Evolutionary conservation across 2,329 filamentous ascomycete genomes (phyloP).

Genomic region (Fusarium vanettenii): DNA sequence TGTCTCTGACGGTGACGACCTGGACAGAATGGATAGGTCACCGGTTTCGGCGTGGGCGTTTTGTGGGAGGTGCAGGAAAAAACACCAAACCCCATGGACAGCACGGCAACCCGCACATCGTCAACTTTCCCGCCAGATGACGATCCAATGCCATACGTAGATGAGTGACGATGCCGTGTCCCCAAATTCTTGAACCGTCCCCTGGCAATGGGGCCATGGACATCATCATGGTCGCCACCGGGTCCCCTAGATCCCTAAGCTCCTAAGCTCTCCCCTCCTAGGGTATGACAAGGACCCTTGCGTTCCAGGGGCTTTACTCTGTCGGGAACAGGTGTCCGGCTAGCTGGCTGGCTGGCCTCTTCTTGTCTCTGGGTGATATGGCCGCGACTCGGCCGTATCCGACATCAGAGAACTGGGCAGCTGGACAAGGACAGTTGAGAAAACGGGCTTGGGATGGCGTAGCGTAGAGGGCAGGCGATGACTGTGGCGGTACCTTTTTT

Average conservation of each 20-base stretch:
- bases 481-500: slow-evolving; percentile 29
- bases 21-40: slow-evolving; percentile 30
- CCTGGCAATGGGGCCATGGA: slow-evolving; percentile 25
- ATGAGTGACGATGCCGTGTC: not conserved
- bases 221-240: slow-evolving; percentile 29
- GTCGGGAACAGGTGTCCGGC: slow-evolving; percentile 27
- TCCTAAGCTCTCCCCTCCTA: slow-evolving; percentile 11
- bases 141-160: not conserved
- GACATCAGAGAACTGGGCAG: slow-evolving; percentile 3
- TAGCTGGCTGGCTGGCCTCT: not conserved
- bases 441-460: slow-evolving; percentile 10
- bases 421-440: slow-evolving; percentile 20
- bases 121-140: slow-evolving; percentile 1
- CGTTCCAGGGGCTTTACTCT: slow-evolving; percentile 32
- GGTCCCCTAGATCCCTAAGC: slow-evolving; percentile 18
- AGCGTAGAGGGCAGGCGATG: slow-evolving; percentile 7
- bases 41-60: slow-evolving; percentile 10
- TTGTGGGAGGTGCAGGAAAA: slow-evolving; percentile 1
- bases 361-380: slow-evolving; percentile 5
- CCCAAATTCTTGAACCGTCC: slow-evolving; percentile 10
- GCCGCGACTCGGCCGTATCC: slow-evolving; percentile 9
- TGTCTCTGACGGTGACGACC: slow-evolving; percentile 11
- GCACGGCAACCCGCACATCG: slow-evolving; percentile 17
- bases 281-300: slow-evolving; percentile 31
- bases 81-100: slow-evolving; percentile 10